phyloP scores from a whole-genome alignment of 129 eudicot genomes.

The Escallonia rubra region DNA sequence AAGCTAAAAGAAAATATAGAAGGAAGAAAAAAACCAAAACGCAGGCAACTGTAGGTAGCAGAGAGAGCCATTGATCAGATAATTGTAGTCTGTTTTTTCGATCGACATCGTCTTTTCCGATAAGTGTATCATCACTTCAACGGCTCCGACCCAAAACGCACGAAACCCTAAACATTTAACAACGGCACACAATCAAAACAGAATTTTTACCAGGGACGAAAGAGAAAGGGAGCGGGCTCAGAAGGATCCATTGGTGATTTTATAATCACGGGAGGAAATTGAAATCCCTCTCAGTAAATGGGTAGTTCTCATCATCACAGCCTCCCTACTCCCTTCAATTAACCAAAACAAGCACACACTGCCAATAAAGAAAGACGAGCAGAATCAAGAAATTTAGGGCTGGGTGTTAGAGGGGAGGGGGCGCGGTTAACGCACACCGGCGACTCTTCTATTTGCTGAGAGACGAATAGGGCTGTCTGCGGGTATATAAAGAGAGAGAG shows the following conservation, averaged over 20 bases:
- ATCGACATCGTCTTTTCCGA: constrained; percentile 48
- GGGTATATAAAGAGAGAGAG: neutral
- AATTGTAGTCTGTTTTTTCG: constrained; percentile 62
- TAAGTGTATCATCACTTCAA: constrained; percentile 43
- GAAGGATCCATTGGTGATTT: constrained; percentile 74
- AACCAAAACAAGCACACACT: neutral
- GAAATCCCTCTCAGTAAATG: constrained; percentile 47
- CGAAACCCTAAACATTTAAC: neutral
- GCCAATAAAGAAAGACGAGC: neutral
- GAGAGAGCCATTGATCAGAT: constrained; percentile 38
- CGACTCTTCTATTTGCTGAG: neutral
- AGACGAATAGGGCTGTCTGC: neutral
- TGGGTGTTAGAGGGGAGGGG: too few species aligned
- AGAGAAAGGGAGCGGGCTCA: constrained; percentile 29
- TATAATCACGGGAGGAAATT: constrained; percentile 21
- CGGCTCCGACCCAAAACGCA: neutral
- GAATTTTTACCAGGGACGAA: neutral
- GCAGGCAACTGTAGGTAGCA: neutral
- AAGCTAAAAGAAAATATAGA: neutral
- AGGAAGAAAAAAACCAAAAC: neutral
- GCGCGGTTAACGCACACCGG: neutral
- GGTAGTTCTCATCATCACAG: constrained; percentile 68
- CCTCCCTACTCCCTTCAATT: constrained; percentile 12
- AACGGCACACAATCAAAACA: neutral
- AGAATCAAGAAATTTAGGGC: too few species aligned